These are phyloP conservation scores for Huiozyma sinensis DNA, from an alignment of 805 yeast genomes.

Conservation along the genomic window DNA sequence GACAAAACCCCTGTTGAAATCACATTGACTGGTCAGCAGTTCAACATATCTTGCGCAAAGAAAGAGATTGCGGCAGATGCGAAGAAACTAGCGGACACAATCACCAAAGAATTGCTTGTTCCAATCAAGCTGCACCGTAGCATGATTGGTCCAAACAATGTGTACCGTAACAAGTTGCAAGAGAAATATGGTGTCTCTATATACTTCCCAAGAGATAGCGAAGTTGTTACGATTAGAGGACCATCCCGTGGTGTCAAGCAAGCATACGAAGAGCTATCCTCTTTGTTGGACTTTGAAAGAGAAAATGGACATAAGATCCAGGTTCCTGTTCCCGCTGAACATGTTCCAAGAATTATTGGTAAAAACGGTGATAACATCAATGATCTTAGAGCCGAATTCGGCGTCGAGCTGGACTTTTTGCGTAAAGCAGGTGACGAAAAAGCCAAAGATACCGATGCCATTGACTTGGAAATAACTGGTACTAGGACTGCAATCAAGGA, in stretches of 20 bases:
- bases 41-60: constrained; percentile 66
- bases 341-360: constrained; percentile 84
- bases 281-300: constrained; percentile 73
- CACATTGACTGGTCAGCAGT: constrained; percentile 63
- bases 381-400: constrained; percentile 55
- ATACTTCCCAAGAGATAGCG: constrained; percentile 59
- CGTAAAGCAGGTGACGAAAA: constrained; percentile 31
- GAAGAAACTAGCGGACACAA: constrained; percentile 77
- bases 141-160: constrained; percentile 76
- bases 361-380: constrained; percentile 76
- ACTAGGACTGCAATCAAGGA: constrained; percentile 62
- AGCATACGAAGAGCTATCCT: constrained; percentile 76
- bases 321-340: constrained; percentile 57
- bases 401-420: constrained; percentile 41
- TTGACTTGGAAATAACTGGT: constrained; percentile 66
- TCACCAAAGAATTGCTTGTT: constrained; percentile 49
- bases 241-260: constrained; percentile 82
- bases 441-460: constrained; percentile 39
- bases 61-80: constrained; percentile 45
- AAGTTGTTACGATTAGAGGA: constrained; percentile 63
- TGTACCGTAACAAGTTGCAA: constrained; percentile 72
- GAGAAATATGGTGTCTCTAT: constrained; percentile 78
- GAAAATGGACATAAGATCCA: constrained; percentile 66
- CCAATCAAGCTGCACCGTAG: constrained; percentile 73
- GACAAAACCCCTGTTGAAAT: constrained; percentile 35